Evolutionary conservation across 2,329 filamentous ascomycete species (phyloP).

Genomic region (Hypomyces rosellus): DNA sequence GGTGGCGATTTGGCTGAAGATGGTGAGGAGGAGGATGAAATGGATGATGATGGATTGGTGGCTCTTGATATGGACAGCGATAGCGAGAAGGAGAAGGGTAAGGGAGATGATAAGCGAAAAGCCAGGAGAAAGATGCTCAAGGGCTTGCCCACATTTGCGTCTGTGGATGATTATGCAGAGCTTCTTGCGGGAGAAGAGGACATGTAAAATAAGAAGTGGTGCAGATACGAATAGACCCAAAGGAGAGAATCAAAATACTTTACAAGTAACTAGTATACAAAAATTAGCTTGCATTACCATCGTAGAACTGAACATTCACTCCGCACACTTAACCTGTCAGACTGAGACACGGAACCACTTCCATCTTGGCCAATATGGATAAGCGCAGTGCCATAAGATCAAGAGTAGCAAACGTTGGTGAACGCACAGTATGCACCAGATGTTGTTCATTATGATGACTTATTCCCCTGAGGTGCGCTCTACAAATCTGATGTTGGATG

Average conservation of each 20-base stretch:
- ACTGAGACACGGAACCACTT: too few relatives aligned
- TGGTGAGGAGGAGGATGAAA: conserved; percentile 4
- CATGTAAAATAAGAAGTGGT: conserved; percentile 17
- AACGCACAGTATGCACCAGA: conserved; percentile 53
- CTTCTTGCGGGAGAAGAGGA: conserved; percentile 66
- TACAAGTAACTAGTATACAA: background rate
- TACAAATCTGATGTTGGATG: background rate
- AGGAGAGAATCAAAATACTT: too few relatives aligned
- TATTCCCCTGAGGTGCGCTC: background rate
- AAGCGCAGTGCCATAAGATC: too few relatives aligned
- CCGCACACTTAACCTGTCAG: too few relatives aligned
- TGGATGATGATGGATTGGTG: conserved; percentile 34
- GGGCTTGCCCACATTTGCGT: conserved; percentile 86
- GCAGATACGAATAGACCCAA: too few relatives aligned
- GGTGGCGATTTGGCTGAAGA: conserved; percentile 1
- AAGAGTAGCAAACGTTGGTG: conserved; percentile 2
- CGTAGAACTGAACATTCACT: too few relatives aligned
- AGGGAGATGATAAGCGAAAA: conserved; percentile 28
- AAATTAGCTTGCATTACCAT: too few relatives aligned
- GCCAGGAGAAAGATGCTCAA: conserved; percentile 79
- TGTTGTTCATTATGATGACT: background rate
- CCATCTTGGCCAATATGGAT: too few relatives aligned
- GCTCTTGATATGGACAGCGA: conserved; percentile 35
- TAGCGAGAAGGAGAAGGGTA: conserved; percentile 52
- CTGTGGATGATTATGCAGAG: conserved; percentile 86